Evolutionary conservation across 148 eudicot genomes (phyloP), one percentile per base, ranked within the genome.

Genomic region (Pouteria glomerata): DNA sequence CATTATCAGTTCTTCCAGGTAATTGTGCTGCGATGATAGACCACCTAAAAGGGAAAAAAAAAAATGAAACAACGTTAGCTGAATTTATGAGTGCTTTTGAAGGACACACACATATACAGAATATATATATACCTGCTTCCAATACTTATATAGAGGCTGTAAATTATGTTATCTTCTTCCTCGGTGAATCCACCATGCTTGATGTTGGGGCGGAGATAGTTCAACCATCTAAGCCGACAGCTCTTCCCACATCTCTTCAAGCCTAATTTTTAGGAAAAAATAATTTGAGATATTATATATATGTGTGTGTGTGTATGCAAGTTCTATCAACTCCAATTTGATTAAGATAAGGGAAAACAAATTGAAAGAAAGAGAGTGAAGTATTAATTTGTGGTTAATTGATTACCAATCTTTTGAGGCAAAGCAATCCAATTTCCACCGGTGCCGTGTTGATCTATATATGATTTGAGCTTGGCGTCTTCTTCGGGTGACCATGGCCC

Each of bases 1-100:
- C 98, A 56, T 93, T 93, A 31, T 93, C 98, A 3, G 98, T 93
- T 81, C 98, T 87, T 70, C 98, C 98, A 0, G 98, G 98, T 48
- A 93, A 68, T 68, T 93, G 98, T 35, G 98, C 94, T 69, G 98
- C 98, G 50, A 93, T 93, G 41, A 93, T 90, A 0, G 98, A 93
- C 98, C 98, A 93, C 82, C 94, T 93, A 57, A 60, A n/a, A n/a
- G n/a, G n/a, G n/a, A n/a, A n/a, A n/a, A n/a, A n/a, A n/a, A n/a
- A n/a, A n/a, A n/a, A n/a, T n/a, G n/a, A n/a, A n/a, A n/a, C n/a
- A n/a, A n/a, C n/a, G n/a, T n/a, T n/a, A n/a, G n/a, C n/a, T n/a
- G n/a, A n/a, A n/a, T n/a, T n/a, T n/a, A n/a, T n/a, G n/a, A n/a
- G n/a, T n/a, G n/a, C n/a, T n/a, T n/a, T n/a, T n/a, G n/a, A n/a